Conservation (phyloP, 495 filamentous ascomycete species). For the Penicillium psychrofluorescens region DNA sequence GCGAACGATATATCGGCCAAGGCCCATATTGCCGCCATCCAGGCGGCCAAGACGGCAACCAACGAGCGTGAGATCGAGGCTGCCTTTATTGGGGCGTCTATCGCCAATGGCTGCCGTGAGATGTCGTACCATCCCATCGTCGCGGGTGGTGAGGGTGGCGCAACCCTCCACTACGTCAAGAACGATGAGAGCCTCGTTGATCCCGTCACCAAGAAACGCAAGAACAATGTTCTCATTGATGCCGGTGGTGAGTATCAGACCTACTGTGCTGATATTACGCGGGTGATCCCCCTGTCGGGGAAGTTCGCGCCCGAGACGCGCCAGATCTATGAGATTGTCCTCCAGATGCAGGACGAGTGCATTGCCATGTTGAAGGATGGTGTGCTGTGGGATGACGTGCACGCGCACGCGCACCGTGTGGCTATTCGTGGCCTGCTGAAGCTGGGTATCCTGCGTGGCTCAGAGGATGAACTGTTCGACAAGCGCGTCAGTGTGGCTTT, state of each 20-base stretch:
- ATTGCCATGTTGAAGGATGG: slow-evolving; percentile 68
- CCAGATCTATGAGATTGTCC: slow-evolving; percentile 78
- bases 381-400: slow-evolving; percentile 79
- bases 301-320: slow-evolving; percentile 64
- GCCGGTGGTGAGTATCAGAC: slow-evolving; percentile 73
- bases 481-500: slow-evolving; percentile 75
- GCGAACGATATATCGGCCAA: slow-evolving; percentile 75
- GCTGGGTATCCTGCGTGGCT: slow-evolving; percentile 67
- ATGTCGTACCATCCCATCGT: slow-evolving; percentile 85
- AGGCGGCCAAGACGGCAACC: slow-evolving; percentile 52
- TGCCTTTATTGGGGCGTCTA: slow-evolving; percentile 67
- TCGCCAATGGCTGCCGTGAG: slow-evolving; percentile 63
- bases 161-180: slow-evolving; percentile 81
- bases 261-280: slow-evolving; percentile 86
- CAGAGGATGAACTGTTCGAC: slow-evolving; percentile 63
- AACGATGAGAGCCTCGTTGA: slow-evolving; percentile 59
- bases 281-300: slow-evolving; percentile 76
- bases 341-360: slow-evolving; percentile 74
- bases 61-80: slow-evolving; percentile 84
- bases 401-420: slow-evolving; percentile 68
- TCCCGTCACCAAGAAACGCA: slow-evolving; percentile 37
- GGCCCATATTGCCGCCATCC: slow-evolving; percentile 66
- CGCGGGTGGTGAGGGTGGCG: slow-evolving; percentile 65
- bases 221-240: slow-evolving; percentile 73
- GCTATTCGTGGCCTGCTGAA: slow-evolving; percentile 72